Conservation (phyloP, 805 yeast species). For the Candida piceae region DNA sequence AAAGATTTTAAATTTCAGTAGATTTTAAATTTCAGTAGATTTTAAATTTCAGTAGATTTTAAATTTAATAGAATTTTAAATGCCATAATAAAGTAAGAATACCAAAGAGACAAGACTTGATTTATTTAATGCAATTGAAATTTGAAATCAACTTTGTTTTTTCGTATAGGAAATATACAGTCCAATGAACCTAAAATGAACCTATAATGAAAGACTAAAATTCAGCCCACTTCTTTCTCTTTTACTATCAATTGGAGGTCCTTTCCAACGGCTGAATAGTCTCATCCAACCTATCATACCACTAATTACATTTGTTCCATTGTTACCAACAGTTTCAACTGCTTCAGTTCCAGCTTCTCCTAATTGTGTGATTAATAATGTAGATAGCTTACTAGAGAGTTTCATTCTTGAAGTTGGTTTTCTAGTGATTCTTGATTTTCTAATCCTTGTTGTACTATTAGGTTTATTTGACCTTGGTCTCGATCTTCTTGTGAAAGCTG, state of each 20-base stretch:
- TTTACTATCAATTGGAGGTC: slow-evolving; percentile 1
- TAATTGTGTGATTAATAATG: slow-evolving; percentile 20
- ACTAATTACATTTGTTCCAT: background rate
- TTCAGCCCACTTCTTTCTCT: background rate
- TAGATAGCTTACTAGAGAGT: slow-evolving; percentile 18
- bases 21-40: too few species aligned
- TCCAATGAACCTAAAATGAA: too few species aligned
- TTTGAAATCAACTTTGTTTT: too few species aligned
- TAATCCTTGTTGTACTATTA: slow-evolving; percentile 24
- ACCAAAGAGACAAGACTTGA: too few species aligned
- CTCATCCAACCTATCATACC: slow-evolving; percentile 1
- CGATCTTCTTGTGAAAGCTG: slow-evolving; percentile 22
- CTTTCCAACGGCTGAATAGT: slow-evolving; percentile 1
- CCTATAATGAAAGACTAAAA: background rate
- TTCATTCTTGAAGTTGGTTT: slow-evolving; percentile 27
- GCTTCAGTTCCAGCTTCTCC: slow-evolving; percentile 9
- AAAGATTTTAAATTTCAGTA: too few species aligned
- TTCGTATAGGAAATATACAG: too few species aligned
- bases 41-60: too few species aligned
- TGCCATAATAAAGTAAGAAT: too few species aligned
- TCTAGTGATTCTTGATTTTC: slow-evolving; percentile 28
- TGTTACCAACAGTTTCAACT: background rate
- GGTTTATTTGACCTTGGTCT: slow-evolving; percentile 17
- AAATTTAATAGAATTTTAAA: too few species aligned
- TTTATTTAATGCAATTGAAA: too few species aligned